phyloP scores from a whole-genome alignment of 192 early-diverging fungal genomes.

The Coemansia sp. region DNA sequence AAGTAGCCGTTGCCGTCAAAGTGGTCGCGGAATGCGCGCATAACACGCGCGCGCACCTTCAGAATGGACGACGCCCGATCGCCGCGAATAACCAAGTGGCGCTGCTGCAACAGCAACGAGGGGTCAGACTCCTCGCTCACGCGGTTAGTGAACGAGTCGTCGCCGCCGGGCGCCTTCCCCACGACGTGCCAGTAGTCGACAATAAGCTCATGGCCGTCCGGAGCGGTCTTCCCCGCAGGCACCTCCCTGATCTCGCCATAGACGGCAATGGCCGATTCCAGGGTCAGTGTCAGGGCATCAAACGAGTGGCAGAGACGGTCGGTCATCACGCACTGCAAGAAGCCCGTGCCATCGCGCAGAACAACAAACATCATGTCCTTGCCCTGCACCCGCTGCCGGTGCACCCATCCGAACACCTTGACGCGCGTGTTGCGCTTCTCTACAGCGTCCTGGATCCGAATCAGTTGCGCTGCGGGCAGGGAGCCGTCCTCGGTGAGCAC shows the following conservation, averaged over 20 bases:
- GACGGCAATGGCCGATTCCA: constrained; percentile 89
- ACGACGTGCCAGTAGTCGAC: constrained; percentile 97
- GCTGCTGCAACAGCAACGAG: constrained; percentile 81
- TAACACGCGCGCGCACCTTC: constrained; percentile 77
- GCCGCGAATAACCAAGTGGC: constrained; percentile 96
- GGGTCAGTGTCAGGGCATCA: constrained; percentile 87
- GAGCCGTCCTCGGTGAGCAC: constrained; percentile 68
- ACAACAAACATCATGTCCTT: constrained; percentile 96
- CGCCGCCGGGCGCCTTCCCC: constrained; percentile 89
- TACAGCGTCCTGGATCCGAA: constrained; percentile 70
- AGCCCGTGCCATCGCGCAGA: constrained; percentile 93
- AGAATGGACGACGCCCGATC: constrained; percentile 85
- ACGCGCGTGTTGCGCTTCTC: constrained; percentile 74
- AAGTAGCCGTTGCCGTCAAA: constrained; percentile 75
- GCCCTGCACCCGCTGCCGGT: constrained; percentile 91
- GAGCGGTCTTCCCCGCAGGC: constrained; percentile 93
- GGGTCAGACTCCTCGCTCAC: constrained; percentile 88
- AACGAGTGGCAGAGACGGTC: constrained; percentile 89
- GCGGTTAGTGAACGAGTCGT: constrained; percentile 89
- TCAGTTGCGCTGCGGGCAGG: constrained; percentile 75
- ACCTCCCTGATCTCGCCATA: constrained; percentile 85
- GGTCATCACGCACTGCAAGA: constrained; percentile 88
- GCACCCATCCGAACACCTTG: constrained; percentile 92
- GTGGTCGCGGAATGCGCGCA: constrained; percentile 95
- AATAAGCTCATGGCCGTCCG: constrained; percentile 90